Percentiles rank a stretch among this genome's conserved stretches.
phyloP scores from a whole-genome alignment of 2,329 filamentous ascomycete species.

The Pseudogymnoascus sp. region DNA sequence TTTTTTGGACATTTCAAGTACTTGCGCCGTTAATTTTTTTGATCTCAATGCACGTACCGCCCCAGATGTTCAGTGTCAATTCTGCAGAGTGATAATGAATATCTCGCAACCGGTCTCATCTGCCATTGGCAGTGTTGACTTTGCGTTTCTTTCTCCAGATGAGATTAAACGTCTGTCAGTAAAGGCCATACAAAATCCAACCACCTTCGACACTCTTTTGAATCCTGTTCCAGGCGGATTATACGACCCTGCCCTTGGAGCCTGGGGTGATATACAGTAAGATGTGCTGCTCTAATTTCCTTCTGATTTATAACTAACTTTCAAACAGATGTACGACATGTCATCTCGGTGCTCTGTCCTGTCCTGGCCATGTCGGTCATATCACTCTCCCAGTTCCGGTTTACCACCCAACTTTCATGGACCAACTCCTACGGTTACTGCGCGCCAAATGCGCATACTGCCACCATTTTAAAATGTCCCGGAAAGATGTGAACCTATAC shows the following conservation, averaged over 20 bases:
- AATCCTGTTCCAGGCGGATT: slow-evolving; percentile 86
- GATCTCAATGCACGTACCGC: slow-evolving; percentile 8
- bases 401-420: slow-evolving; percentile 95
- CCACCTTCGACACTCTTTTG: slow-evolving; percentile 85
- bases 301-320: slow-evolving; percentile 14
- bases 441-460: slow-evolving; percentile 88
- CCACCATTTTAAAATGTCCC: slow-evolving; percentile 72
- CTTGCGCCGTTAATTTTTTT: slow-evolving; percentile 7
- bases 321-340: slow-evolving; percentile 76
- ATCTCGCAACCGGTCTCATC: slow-evolving; percentile 76
- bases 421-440: slow-evolving; percentile 77
- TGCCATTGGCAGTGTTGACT: slow-evolving; percentile 78
- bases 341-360: slow-evolving; percentile 70
- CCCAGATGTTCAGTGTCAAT: slow-evolving; percentile 9
- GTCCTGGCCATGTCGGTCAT: slow-evolving; percentile 89
- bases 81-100: slow-evolving; percentile 44
- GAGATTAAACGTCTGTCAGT: slow-evolving; percentile 89
- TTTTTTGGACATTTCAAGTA: slow-evolving; percentile 8
- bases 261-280: slow-evolving; percentile 78
- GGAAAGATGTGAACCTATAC: slow-evolving; percentile 68
- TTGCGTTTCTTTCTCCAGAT: slow-evolving; percentile 70
- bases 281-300: slow-evolving; percentile 23
- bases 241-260: slow-evolving; percentile 85
- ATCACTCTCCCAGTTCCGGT: slow-evolving; percentile 90
- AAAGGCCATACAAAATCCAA: slow-evolving; percentile 85